phyloP scores from a whole-genome alignment of 2,329 filamentous ascomycete species.

The Aspergillus flavus region DNA sequence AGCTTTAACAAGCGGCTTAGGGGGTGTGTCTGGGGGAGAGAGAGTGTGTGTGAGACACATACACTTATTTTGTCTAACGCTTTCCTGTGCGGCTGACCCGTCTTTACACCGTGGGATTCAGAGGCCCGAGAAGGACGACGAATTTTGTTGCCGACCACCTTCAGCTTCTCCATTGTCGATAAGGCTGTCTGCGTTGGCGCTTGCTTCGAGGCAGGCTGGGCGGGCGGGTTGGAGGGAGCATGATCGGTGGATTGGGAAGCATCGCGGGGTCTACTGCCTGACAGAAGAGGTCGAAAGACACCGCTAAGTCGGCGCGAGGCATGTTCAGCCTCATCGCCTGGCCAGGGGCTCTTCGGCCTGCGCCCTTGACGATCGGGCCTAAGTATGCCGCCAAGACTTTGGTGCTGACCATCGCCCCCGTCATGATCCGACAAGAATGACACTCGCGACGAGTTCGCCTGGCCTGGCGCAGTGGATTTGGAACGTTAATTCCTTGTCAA shows the following conservation, averaged over 20 bases:
- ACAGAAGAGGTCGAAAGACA: conserved; percentile 1
- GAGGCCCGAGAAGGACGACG: conserved; percentile 29
- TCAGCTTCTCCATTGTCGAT: conserved; percentile 31
- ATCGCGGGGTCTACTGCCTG: not conserved
- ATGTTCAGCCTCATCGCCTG: conserved; percentile 13
- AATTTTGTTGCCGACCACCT: conserved; percentile 27
- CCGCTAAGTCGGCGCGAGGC: not conserved
- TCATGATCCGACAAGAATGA: conserved; percentile 14
- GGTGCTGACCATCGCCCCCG: conserved; percentile 11
- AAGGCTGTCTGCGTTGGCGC: not conserved
- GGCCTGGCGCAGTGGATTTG: conserved; percentile 5
- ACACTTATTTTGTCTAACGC: conserved; percentile 20
- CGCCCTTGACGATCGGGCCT: not conserved
- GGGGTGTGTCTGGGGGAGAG: not conserved
- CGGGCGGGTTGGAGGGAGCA: not conserved
- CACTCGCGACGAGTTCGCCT: conserved; percentile 14
- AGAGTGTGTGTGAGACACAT: not conserved
- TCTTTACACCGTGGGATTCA: conserved; percentile 20
- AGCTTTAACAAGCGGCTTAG: not conserved
- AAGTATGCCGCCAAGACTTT: conserved; percentile 15
- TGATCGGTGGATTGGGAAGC: not conserved
- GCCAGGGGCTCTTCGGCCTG: conserved; percentile 5
- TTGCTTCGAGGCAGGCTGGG: conserved; percentile 2
- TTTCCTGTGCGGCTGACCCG: conserved; percentile 19
- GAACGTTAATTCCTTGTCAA: not conserved